Evolutionary conservation across 2,329 filamentous ascomycete genomes (phyloP).

Genomic region (Dactylella cylindrospora): DNA sequence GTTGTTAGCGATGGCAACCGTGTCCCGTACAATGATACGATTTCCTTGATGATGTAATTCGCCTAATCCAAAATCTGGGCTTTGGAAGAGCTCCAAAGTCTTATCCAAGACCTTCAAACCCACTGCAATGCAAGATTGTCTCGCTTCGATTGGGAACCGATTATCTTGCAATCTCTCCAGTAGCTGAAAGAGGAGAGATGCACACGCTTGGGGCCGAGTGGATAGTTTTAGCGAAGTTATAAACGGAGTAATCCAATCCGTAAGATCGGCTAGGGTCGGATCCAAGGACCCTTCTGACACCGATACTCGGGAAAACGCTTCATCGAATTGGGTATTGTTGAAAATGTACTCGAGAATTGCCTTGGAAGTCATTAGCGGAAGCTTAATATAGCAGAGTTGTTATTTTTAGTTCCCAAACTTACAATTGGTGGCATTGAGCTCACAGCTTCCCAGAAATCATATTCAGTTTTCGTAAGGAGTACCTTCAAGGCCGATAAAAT

Average conservation of each 20-base stretch:
- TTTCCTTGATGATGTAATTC: conserved; percentile 55
- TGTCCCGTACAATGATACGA: conserved; percentile 57
- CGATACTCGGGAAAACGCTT: conserved; percentile 43
- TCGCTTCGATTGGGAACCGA: conserved; percentile 53
- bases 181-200: conserved; percentile 46
- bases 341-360: conserved; percentile 47
- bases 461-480: conserved; percentile 47
- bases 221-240: conserved; percentile 46
- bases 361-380: conserved; percentile 40
- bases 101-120: conserved; percentile 55
- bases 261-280: conserved; percentile 45
- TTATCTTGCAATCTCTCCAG: conserved; percentile 52
- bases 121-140: conserved; percentile 55
- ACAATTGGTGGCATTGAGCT: conserved; percentile 39
- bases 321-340: conserved; percentile 46
- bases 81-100: conserved; percentile 51
- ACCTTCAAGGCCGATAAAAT: conserved; percentile 46
- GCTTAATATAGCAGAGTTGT: neutral
- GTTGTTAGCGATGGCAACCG: conserved; percentile 55
- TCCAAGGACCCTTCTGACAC: conserved; percentile 42
- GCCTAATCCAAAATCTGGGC: conserved; percentile 55
- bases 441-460: conserved; percentile 48
- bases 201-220: conserved; percentile 34
- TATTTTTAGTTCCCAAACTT: neutral
- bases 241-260: conserved; percentile 48